Percentiles rank a stretch among this genome's conserved stretches.
Conservation (phyloP, 2,329 filamentous ascomycete genomes). For the Fusarium poae region DNA sequence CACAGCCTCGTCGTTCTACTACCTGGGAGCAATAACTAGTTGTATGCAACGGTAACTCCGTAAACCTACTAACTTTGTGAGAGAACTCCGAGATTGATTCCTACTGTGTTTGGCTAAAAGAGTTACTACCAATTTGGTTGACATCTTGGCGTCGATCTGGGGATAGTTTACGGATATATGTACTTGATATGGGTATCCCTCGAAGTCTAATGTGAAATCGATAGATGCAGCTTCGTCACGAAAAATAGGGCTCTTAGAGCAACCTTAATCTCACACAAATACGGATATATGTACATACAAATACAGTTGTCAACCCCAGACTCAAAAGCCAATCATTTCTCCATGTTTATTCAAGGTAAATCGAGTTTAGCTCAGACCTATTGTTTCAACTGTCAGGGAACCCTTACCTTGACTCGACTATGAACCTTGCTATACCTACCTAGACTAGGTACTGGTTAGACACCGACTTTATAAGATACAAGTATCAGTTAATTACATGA, state of each 20-base stretch:
- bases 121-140: not conserved
- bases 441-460: too few relatives aligned
- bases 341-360: not conserved
- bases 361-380: conserved; percentile 22
- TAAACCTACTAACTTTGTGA: too few relatives aligned
- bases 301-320: conserved; percentile 7
- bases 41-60: too few relatives aligned
- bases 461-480: not conserved
- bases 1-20: conserved; percentile 26
- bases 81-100: not conserved
- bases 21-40: too few relatives aligned
- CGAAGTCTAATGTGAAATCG: too few relatives aligned
- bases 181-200: too few relatives aligned
- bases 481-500: not conserved
- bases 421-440: not conserved
- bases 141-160: conserved; percentile 19
- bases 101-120: not conserved
- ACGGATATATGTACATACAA: too few relatives aligned
- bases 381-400: not conserved
- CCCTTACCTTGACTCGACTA: not conserved
- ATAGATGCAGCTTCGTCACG: too few relatives aligned
- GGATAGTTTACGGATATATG: too few relatives aligned
- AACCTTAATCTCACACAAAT: too few relatives aligned
- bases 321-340: conserved; percentile 9
- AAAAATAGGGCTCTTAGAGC: too few relatives aligned